Base-by-base conservation (phyloP, 306 rosid genomes). In the Cucumis melo region DNA sequence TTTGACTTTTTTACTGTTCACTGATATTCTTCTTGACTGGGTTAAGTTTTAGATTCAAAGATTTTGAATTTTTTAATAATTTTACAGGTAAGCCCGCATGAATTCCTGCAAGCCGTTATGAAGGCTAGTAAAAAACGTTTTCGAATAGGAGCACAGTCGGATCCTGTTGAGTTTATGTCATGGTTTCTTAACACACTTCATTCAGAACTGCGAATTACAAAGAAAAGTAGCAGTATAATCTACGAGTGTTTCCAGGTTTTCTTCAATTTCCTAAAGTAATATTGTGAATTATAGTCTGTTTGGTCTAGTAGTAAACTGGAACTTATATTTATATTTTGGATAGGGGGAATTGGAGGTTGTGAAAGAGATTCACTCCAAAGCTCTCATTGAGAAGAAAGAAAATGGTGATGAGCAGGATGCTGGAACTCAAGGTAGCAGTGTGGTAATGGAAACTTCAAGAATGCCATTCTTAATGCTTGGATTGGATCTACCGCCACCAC, bases 381-480 rank as follows among this genome's bases (percentile, higher is more conserved):
- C 78, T 53, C 76, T 87, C 63, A 6, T 82, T 5, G 91, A 87
- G 82, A 92, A 78, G 86, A 92, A 81, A 84, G 93, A 89, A 80
- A 83, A 80, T 62, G 78, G 64, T 78, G 89, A 86, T 42, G 87
- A 83, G 48, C 80, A 60, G 78, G 85, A 77, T 68, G 71, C 88
- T 68, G 89, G 81, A 63, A 75, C 78, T 67, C 90, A 80, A 79
- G 62, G 51, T 20, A 79, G 84, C 78, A 76, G 78, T 75, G 76
- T 81, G 57, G 74, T 78, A n/a, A 56, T 78, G 65, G 95, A 88
- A 84, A 87, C 93, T 79, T 89, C 86, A 48, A 89, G 80, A 78
- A 91, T 92, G 98, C 93, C 95, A 54, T 94, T 94, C 87, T 83
- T 94, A 78, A 94, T 94, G 98, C 89, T 94, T 57, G 98, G 97